Evolutionary conservation across 1,284 basidiomycete genomes (phyloP).

Genomic region (Cryptococcus deneoformans): DNA sequence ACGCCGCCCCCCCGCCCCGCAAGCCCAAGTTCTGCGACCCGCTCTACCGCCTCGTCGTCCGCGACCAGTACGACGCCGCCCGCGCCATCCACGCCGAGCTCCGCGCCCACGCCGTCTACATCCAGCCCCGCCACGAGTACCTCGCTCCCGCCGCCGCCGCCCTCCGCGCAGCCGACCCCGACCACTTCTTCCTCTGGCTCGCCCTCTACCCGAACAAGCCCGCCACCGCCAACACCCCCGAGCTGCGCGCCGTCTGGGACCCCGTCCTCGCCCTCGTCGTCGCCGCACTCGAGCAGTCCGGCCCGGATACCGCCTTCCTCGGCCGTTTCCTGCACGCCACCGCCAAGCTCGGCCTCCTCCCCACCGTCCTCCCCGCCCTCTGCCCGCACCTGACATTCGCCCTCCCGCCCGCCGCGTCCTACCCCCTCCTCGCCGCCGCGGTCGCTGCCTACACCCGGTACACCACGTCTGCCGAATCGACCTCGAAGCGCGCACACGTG

Average conservation of each 20-base stretch:
- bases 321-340: constrained; percentile 19
- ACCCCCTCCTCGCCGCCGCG: constrained; percentile 7
- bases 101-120: constrained; percentile 5
- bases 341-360: constrained; percentile 34
- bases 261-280: constrained; percentile 24
- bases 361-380: constrained; percentile 23
- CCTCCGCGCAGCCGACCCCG: constrained; percentile 14
- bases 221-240: constrained; percentile 22
- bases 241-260: constrained; percentile 23
- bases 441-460: constrained; percentile 15
- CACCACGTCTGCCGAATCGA: constrained; percentile 20
- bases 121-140: constrained; percentile 30
- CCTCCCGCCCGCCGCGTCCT: constrained; percentile 16
- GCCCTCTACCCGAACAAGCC: constrained; percentile 37
- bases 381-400: constrained; percentile 21
- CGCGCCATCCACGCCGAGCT: constrained; percentile 33
- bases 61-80: constrained; percentile 17
- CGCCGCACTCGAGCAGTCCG: not conserved
- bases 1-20: constrained; percentile 11
- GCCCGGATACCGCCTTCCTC: constrained; percentile 18
- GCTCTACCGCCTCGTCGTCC: constrained; percentile 24
- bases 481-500: constrained; percentile 12
- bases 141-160: constrained; percentile 24
- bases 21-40: constrained; percentile 26
- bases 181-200: constrained; percentile 34